phyloP scores from a whole-genome alignment of 257 asterid species.

The Petunia secreta region DNA sequence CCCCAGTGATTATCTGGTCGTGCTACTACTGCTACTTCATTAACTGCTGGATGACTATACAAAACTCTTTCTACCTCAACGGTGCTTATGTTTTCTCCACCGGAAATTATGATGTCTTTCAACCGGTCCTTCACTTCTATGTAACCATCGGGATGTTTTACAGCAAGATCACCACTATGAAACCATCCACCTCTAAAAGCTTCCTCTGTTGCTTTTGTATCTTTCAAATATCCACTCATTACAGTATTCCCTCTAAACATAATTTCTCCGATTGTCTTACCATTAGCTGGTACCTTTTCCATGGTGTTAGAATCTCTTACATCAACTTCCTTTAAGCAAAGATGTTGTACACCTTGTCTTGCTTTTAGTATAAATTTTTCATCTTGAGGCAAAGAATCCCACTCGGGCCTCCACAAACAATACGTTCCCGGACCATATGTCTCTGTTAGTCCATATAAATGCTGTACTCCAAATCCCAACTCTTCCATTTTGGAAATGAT shows the following conservation, averaged over 20 bases:
- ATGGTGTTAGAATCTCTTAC: conserved; percentile 37
- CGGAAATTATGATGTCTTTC: conserved; percentile 44
- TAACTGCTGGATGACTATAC: conserved; percentile 41
- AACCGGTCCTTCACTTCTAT: conserved; percentile 44
- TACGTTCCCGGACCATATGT: conserved; percentile 46
- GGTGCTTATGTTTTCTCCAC: conserved; percentile 47
- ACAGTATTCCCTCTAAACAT: conserved; percentile 48
- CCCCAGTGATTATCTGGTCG: conserved; percentile 49
- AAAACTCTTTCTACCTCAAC: conserved; percentile 43
- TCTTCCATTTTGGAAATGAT: conserved; percentile 44
- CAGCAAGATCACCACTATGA: conserved; percentile 43
- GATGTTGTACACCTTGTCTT: conserved; percentile 43
- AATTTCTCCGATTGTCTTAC: conserved; percentile 43
- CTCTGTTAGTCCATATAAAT: conserved; percentile 47
- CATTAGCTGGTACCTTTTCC: conserved; percentile 40
- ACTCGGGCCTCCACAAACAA: conserved; percentile 47
- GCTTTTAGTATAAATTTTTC: conserved; percentile 37
- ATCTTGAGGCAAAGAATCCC: conserved; percentile 38
- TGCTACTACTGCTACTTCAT: conserved; percentile 45
- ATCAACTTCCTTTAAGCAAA: conserved; percentile 41
- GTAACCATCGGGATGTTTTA: conserved; percentile 43
- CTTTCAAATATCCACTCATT: conserved; percentile 43
- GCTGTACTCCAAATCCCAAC: conserved; percentile 39
- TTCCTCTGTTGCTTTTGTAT: conserved; percentile 38
- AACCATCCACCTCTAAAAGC: conserved; percentile 47